A percentile compares a stretch with the other conserved stretches of the same genome.
These are phyloP conservation scores for Mycena pura DNA, from an alignment of 768 basidiomycete genomes.

Conservation along the genomic window DNA sequence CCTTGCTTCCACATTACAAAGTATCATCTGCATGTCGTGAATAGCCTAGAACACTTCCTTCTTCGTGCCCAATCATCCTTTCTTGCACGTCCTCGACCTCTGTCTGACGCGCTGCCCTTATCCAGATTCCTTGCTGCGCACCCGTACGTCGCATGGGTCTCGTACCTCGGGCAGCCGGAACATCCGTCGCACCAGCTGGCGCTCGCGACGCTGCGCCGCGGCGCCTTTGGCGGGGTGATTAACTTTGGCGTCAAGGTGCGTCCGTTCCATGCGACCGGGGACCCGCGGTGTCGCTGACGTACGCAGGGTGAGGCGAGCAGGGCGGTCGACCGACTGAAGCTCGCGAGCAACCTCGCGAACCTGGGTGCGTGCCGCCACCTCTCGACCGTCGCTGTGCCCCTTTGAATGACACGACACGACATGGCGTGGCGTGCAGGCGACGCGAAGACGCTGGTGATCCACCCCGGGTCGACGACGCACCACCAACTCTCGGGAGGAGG, in stretches of 20 bases:
- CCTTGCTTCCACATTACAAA: too few species aligned
- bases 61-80: slow-evolving; percentile 6
- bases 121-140: slow-evolving; percentile 66
- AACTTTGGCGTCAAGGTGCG: slow-evolving; percentile 81
- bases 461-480: slow-evolving; percentile 78
- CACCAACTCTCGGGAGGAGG: slow-evolving; percentile 68
- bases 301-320: slow-evolving; percentile 61
- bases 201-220: slow-evolving; percentile 57
- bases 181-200: slow-evolving; percentile 71
- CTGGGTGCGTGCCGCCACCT: slow-evolving; percentile 52
- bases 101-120: too few species aligned
- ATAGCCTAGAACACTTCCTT: too few species aligned
- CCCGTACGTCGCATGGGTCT: slow-evolving; percentile 73
- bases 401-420: too few species aligned
- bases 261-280: too few species aligned
- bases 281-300: too few species aligned
- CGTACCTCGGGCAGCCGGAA: slow-evolving; percentile 69
- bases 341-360: slow-evolving; percentile 77
- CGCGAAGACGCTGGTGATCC: slow-evolving; percentile 79
- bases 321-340: slow-evolving; percentile 70
- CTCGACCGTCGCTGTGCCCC: too few species aligned
- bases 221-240: slow-evolving; percentile 74
- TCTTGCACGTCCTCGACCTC: not conserved
- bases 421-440: too few species aligned
- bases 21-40: too few species aligned